Conservation (phyloP, 306 rosid species). For the Inga oerstediana region DNA sequence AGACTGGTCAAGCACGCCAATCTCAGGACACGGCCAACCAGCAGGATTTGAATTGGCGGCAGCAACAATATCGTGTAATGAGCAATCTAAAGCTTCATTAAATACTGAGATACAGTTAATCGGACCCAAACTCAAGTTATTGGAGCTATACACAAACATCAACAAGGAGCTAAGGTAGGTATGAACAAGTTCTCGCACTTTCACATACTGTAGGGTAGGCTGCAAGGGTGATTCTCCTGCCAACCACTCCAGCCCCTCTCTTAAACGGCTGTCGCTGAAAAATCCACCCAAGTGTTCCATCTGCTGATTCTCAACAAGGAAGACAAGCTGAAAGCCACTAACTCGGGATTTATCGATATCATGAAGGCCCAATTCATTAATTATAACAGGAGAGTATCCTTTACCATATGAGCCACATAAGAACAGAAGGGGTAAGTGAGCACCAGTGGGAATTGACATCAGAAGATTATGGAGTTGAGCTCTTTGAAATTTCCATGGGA, state of each 20-base stretch:
- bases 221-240: conserved; percentile 82
- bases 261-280: conserved; percentile 67
- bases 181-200: conserved; percentile 62
- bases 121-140: conserved; percentile 59
- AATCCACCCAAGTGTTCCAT: conserved; percentile 55
- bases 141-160: conserved; percentile 43
- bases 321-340: conserved; percentile 61
- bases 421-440: conserved; percentile 81
- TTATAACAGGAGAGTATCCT: conserved; percentile 49
- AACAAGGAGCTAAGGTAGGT: conserved; percentile 59
- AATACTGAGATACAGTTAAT: conserved; percentile 67
- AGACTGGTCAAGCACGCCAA: conserved; percentile 53
- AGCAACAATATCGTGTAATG: conserved; percentile 53
- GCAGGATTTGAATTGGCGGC: conserved; percentile 63
- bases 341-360: conserved; percentile 65
- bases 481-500: conserved; percentile 72
- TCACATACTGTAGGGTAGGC: conserved; percentile 53
- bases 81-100: conserved; percentile 77
- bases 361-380: conserved; percentile 63
- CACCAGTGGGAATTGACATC: conserved; percentile 69
- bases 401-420: conserved; percentile 50
- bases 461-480: conserved; percentile 66
- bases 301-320: conserved; percentile 60
- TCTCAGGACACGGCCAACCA: conserved; percentile 90
- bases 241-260: conserved; percentile 89